phyloP scores from a whole-genome alignment of 2,329 filamentous ascomycete species.

The Endoconidiophora laricicola region DNA sequence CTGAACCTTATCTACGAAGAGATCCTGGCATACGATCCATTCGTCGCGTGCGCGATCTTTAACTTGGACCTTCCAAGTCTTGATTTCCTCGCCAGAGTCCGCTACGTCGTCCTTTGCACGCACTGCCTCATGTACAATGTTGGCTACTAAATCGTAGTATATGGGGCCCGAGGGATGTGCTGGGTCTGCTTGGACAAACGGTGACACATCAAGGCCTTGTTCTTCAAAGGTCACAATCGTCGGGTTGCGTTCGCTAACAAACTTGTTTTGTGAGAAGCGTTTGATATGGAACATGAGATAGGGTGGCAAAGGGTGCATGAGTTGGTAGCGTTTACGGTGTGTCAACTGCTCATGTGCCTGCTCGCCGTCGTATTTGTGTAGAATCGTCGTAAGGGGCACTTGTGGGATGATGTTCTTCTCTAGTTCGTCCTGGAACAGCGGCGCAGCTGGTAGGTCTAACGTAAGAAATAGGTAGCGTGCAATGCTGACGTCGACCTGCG shows the following conservation, averaged over 20 bases:
- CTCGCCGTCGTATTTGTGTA: constrained; percentile 85
- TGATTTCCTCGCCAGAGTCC: constrained; percentile 69
- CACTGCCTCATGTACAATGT: constrained; percentile 77
- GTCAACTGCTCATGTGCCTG: constrained; percentile 77
- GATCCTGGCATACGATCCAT: constrained; percentile 87
- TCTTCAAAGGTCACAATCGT: constrained; percentile 96
- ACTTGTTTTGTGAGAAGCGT: constrained; percentile 92
- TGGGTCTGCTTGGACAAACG: constrained; percentile 81
- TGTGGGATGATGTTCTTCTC: constrained; percentile 95
- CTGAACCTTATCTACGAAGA: constrained; percentile 81
- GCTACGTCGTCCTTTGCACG: constrained; percentile 68
- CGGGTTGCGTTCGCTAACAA: constrained; percentile 86
- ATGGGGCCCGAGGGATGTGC: constrained; percentile 55
- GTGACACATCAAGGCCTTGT: constrained; percentile 64
- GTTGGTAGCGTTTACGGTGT: constrained; percentile 72
- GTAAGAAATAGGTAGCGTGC: constrained; percentile 83
- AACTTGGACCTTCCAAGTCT: constrained; percentile 89
- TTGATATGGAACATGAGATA: constrained; percentile 92
- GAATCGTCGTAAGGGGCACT: constrained; percentile 63
- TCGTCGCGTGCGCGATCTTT: constrained; percentile 64
- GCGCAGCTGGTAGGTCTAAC: constrained; percentile 77
- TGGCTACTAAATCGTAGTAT: constrained; percentile 88
- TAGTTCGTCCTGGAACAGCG: constrained; percentile 88
- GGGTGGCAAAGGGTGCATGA: constrained; percentile 79
- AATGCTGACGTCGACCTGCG: constrained; percentile 57